phyloP scores from a whole-genome alignment of 2,329 filamentous ascomycete genomes.

The Hypoxylon sp. region DNA sequence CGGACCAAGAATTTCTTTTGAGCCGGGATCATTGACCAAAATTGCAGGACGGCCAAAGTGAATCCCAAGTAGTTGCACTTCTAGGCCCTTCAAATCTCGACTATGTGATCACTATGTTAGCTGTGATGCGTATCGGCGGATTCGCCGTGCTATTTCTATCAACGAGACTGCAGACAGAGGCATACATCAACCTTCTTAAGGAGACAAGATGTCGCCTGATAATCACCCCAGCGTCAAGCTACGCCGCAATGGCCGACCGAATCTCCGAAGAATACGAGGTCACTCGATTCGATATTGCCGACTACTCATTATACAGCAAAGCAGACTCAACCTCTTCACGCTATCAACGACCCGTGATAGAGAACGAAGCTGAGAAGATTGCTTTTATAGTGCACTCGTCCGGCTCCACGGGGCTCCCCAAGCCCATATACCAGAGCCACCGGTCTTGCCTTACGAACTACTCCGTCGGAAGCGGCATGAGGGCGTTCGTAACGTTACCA shows the following conservation, averaged over 20 bases:
- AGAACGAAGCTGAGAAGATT: constrained; percentile 38
- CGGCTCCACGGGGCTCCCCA: constrained; percentile 67
- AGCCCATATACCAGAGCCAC: constrained; percentile 67
- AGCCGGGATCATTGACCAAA: neutral
- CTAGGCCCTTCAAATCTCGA: constrained; percentile 55
- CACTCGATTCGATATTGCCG: constrained; percentile 19
- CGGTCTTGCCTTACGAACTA: constrained; percentile 40
- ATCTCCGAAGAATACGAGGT: constrained; percentile 4
- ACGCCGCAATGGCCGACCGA: neutral
- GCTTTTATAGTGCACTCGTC: constrained; percentile 54
- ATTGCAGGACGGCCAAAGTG: neutral
- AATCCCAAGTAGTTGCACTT: constrained; percentile 51
- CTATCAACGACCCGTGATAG: constrained; percentile 32
- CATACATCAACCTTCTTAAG: constrained; percentile 55
- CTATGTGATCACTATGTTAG: constrained; percentile 57
- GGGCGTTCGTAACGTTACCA: constrained; percentile 62
- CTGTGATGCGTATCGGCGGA: constrained; percentile 57
- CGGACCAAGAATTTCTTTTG: neutral
- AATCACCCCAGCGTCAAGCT: neutral
- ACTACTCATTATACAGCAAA: constrained; percentile 19
- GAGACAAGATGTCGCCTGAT: constrained; percentile 51
- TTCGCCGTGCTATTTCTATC: constrained; percentile 58
- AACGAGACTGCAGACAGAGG: constrained; percentile 54
- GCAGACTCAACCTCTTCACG: constrained; percentile 5
- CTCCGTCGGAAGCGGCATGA: constrained; percentile 54